Evolutionary conservation across 2,329 filamentous ascomycete species (phyloP), one percentile per base, ranked within the genome.

Genomic region (Elsinoe perseae): DNA sequence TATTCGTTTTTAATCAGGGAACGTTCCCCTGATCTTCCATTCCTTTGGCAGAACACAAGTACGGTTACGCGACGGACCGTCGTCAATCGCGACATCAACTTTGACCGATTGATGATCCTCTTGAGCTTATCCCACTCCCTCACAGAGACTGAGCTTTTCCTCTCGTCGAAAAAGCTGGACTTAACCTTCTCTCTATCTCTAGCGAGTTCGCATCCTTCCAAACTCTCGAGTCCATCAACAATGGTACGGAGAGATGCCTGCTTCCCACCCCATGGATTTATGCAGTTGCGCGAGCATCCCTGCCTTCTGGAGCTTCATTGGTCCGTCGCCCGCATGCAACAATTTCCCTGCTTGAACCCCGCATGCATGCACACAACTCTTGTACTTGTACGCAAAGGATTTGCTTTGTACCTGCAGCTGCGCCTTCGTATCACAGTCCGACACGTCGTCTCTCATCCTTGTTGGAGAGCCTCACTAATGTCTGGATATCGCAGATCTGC

Each of bases 401-500:
- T n/a, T 14, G 12, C 27, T 8, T 20, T 38, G 48, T 52, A 52
- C 48, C 48, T 52, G 48, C 48, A 52, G 28, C 48, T 21, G 18
- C 30, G 36, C 30, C 18, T n/a, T 52, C 48, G 28, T 52, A 52
- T 52, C 48, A 52, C 20, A 18, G 16, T 20, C 7, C 28, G 30
- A 52, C 48, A 52, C 48, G 48, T 52, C 18, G 20, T 43, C n/a
- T 27, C 48, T 63, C 61, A 62, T 38, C 54, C 60, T 18, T 43
- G 57, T 21, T 61, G 59, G 23, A 61, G 58, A 50, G 78, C 60
- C 23, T 78, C 76, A 18, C 69, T 68, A 25, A 83, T 66, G 67
- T 93, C 87, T 2, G 92, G 89, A 72, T 96, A 97, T 66, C 93
- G 79, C 63, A 97, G 73, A 73, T 97, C 92, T 6, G 90, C 87